Evolutionary conservation across 768 basidiomycete species (phyloP), one percentile per base, ranked within the genome.

Genomic region (Russula dissimulans): DNA sequence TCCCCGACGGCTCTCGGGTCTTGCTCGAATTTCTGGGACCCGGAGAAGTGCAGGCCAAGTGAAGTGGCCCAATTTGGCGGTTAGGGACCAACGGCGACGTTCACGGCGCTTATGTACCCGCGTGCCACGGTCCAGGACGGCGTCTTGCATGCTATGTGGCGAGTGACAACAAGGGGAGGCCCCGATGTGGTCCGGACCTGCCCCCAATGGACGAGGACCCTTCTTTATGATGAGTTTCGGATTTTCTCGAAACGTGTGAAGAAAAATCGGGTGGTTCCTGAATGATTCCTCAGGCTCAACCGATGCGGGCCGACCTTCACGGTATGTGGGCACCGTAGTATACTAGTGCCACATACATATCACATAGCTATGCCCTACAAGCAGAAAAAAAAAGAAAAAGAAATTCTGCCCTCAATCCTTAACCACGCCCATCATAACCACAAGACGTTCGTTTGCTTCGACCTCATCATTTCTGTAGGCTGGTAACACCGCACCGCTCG

Each of bases 211-310:
- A 34, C 6, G 12, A 32, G 43, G 54, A 29, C n/a, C 32, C 32
- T 32, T 18, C 42, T 17, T 8, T 32, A 54, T 34, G n/a, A 54
- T 44, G 11, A 43, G 17, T 32, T 48, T 48, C 6, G 9, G 17
- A 22, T n/a, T 41, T 54, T 54, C 53, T 43, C 53, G 53, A 32
- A 54, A 45, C 43, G 38, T 55, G 43, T 45, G 43, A 36, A 54
- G 54, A 32, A 36, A 34, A 12, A 5, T 26, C 22, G 22, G 26
- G 4, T 10, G 22, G n/a, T 46, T 18, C 54, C 32, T 55, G 44
- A 45, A 55, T 34, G 15, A n/a, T 31, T 31, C 29, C 22, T 26
- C 22, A 26, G 22, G 22, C 2, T 26, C 22, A 26, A 26, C 22
- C 22, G 22, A 26, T 26, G 22, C 22, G 22, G 22, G 22, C 22